Conservation (phyloP, 129 eudicot genomes). For the Lonicera japonica region DNA sequence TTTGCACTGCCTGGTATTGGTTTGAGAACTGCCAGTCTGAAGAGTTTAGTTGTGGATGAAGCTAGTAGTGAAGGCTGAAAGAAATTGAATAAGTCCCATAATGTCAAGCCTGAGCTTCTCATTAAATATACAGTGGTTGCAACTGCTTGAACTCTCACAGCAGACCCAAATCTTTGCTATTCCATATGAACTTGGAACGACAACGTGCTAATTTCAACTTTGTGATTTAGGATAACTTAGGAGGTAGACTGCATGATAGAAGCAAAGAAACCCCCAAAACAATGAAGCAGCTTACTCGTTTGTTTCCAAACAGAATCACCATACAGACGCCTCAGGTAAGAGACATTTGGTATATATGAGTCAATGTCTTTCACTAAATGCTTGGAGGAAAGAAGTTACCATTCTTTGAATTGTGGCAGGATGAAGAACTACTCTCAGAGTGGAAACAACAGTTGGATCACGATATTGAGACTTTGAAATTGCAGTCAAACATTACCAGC, state of each 20-base stretch:
- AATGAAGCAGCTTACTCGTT: constrained; percentile 77
- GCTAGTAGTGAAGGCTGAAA: too few species aligned
- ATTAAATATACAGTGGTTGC: too few species aligned
- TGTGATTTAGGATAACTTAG: constrained; percentile 56
- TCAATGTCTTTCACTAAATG: background rate
- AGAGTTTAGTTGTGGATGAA: too few species aligned
- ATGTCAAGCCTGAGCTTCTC: too few species aligned
- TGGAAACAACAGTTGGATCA: constrained; percentile 90
- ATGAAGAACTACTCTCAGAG: constrained; percentile 58
- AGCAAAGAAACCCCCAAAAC: constrained; percentile 79
- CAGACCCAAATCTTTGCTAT: background rate
- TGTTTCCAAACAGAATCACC: constrained; percentile 84
- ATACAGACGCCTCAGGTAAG: constrained; percentile 88
- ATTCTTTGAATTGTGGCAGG: constrained; percentile 36
- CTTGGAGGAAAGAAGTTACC: constrained; percentile 2
- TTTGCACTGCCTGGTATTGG: too few species aligned
- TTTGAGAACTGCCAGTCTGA: too few species aligned
- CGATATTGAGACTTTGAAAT: constrained; percentile 74
- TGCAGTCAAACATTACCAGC: constrained; percentile 60
- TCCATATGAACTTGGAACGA: background rate
- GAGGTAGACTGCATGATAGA: constrained; percentile 81
- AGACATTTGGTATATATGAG: background rate
- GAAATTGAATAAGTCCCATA: too few species aligned
- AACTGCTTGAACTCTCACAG: too few species aligned
- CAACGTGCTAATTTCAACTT: background rate